Percentiles rank a stretch among this genome's conserved stretches.
Evolutionary conservation across 129 eudicot species (phyloP).

Genomic region (Sambucus nigra): DNA sequence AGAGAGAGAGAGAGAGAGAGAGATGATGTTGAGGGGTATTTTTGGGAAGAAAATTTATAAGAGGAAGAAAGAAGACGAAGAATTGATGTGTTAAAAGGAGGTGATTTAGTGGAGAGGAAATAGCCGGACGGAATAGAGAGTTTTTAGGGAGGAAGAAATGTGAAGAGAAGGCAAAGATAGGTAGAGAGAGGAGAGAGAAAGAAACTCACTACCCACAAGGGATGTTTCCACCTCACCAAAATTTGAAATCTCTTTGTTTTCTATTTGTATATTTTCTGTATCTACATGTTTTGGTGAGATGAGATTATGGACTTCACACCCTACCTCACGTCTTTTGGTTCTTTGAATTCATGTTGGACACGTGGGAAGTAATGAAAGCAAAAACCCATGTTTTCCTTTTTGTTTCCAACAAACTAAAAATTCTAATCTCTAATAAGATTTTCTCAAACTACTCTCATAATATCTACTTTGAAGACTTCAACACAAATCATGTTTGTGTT

Average conservation of each 20-base stretch:
- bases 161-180: neutral
- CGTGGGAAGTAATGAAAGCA: no score
- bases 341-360: no score
- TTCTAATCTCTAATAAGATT: no score
- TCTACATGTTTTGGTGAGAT: neutral
- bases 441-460: no score
- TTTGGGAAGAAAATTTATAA: neutral
- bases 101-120: neutral
- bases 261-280: no score
- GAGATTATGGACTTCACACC: neutral
- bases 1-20: no score
- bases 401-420: no score
- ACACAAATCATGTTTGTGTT: no score
- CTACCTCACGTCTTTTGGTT: neutral
- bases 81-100: neutral
- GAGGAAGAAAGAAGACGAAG: neutral
- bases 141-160: neutral
- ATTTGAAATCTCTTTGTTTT: conserved; percentile 5
- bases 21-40: neutral
- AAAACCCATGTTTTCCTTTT: no score
- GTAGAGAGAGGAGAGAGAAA: conserved; percentile 1
- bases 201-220: neutral
- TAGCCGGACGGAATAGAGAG: no score
- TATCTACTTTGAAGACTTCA: no score
- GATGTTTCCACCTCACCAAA: conserved; percentile 16